These are phyloP conservation scores for Xylaria cubensis DNA, from an alignment of 495 filamentous ascomycete genomes.

Conservation along the genomic window DNA sequence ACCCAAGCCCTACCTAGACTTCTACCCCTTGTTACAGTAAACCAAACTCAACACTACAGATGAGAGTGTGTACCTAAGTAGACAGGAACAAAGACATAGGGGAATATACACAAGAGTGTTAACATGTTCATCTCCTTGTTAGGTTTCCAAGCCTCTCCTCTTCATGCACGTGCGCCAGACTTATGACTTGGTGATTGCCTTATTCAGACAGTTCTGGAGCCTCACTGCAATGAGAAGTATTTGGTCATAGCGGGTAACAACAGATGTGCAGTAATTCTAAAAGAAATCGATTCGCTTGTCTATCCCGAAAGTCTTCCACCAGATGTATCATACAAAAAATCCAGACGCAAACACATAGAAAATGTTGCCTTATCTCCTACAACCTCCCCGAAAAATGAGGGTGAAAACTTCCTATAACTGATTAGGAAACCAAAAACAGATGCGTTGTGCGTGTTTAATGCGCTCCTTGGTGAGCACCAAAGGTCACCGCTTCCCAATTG, in stretches of 20 bases:
- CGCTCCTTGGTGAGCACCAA: not conserved
- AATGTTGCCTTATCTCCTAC: slow-evolving; percentile 11
- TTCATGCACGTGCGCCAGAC: not conserved
- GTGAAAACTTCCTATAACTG: not conserved
- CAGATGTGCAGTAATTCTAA: slow-evolving; percentile 15
- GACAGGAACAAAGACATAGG: not conserved
- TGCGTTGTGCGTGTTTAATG: not conserved
- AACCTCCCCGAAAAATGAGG: not conserved
- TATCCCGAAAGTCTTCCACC: slow-evolving; percentile 4
- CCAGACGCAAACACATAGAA: not conserved
- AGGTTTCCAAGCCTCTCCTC: not conserved
- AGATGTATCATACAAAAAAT: slow-evolving; percentile 22
- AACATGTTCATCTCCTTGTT: not conserved
- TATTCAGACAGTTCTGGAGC: not conserved
- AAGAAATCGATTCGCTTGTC: slow-evolving; percentile 23
- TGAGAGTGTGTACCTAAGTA: not conserved
- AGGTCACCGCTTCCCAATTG: not conserved
- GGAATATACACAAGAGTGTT: not conserved
- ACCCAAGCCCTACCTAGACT: too few species aligned
- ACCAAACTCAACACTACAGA: not conserved
- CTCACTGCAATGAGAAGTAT: not conserved
- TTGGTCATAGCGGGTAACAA: not conserved
- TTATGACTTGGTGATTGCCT: not conserved
- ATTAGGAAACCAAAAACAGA: not conserved
- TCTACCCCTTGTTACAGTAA: too few species aligned